Evolutionary conservation across 2,329 filamentous ascomycete genomes (phyloP), one percentile per base, ranked within the genome.

Genomic region (Nemania sp.): DNA sequence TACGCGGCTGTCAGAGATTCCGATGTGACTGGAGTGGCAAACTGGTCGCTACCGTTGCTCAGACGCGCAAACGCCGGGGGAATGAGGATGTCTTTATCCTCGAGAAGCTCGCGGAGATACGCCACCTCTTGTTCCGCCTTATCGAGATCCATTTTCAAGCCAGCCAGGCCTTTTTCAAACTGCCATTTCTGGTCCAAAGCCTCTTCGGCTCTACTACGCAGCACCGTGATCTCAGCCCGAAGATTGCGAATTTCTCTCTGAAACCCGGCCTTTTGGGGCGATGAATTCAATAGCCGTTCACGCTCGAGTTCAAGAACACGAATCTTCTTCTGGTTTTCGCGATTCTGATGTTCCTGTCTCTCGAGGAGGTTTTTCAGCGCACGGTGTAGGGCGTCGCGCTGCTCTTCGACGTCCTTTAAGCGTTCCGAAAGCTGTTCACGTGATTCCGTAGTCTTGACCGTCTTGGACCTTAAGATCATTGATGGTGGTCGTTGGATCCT

Each of bases 181-280:
- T 96, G 90, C 89, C 91, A 98, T 76, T 98, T 98, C 71, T 96
- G 91, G 72, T 97, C 92, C 13, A 98, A 83, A 15, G 94, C 94
- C 65, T 98, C 94, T 69, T 99, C 94, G 32, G 94, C 94, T 55
- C 95, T 87, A 63, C 89, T 89, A 45, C 95, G 88, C 58, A 99
- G 82, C 15, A 89, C 84, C 53, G 90, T 91, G 64, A 99, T 90
- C 73, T 99, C 95, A 21, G 89, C 87, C 61, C 92, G 88, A 45
- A 98, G 81, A 63, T 84, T 88, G 1, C 84, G 82, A 6, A 98
- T 90, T 71, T 98, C 94, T 66, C 84, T 87, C 73, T 96, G 89
- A 73, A 96, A 98, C 10, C 91, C 90, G 5, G 87, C 86, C 67
- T 89, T 89, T 66, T 87, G 86, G 2, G 91, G 90, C 1, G 88